Base-by-base conservation (phyloP, 1,284 basidiomycete species). In the Sparassis latifolia region DNA sequence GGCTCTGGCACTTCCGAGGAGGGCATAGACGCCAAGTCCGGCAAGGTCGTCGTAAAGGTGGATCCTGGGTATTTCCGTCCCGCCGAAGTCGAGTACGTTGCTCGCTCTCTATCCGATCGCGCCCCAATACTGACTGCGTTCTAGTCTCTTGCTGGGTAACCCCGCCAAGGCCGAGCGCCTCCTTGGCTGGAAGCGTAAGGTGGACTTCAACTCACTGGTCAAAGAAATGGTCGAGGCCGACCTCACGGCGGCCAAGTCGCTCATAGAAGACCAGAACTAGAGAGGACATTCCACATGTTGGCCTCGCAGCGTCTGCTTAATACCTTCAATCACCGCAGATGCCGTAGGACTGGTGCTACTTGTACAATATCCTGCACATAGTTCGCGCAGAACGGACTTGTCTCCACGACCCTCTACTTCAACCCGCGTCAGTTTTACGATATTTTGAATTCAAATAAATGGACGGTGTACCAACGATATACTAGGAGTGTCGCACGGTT, bases 141-240 rank as follows among this genome's bases (percentile, higher is more conserved):
- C 39, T 35, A 91, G 89, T 0, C 78, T 92, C 47, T 76, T 93
- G 42, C 77, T 85, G 49, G 91, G 91, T 10, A 84, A 85, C 65
- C 91, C 91, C 10, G 74, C 82, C 43, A 95, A 96, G 71, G 92
- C 93, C 0, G 89, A 94, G 66, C 77, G 76, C 45, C 48, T 83
- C 45, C 82, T 95, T 41, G 89, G 89, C 7, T 96, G 92, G 92
- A 90, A 84, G 68, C 84, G 92, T 57, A 74, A 82, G 58, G 82
- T 91, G 49, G 74, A 79, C 58, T 96, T 95, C 63, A 80, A 90
- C 54, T 70, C 78, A 43, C 81, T 96, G 52, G 88, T 96, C 41
- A 78, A 79, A 62, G 90, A 95, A 76, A 95, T 96, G 92, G 91
- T 94, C 9, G 73, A 77, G 38, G 79, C 85, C 10, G 91, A 94